A percentile compares a stretch with the other conserved stretches of the same genome.
Conservation (phyloP, 164 flowering plant genomes). For the Cinnamomum chago region DNA sequence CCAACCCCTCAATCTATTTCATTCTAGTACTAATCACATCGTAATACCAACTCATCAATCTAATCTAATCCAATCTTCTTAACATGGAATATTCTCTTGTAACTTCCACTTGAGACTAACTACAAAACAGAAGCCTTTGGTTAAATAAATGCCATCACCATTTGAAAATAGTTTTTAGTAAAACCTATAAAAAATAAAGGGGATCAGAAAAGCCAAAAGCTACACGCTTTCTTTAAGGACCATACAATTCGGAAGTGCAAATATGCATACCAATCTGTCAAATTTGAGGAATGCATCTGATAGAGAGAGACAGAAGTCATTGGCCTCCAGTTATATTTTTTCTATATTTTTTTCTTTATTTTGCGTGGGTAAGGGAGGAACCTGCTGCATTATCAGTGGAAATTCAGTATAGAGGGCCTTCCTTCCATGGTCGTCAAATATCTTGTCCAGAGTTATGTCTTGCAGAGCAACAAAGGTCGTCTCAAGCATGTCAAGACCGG, state of each 20-base stretch:
- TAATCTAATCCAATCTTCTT: no score
- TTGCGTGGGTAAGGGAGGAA: slow-evolving; percentile 13
- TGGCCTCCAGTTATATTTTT: not conserved
- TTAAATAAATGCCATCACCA: not conserved
- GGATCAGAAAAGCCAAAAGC: not conserved
- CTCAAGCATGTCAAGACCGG: slow-evolving; percentile 98
- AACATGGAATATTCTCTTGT: no score
- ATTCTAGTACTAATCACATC: no score
- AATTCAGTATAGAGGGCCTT: slow-evolving; percentile 78
- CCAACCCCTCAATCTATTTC: no score
- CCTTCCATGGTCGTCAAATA: slow-evolving; percentile 92
- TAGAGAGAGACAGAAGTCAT: not conserved
- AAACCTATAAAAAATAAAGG: not conserved
- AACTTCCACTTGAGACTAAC: not conserved
- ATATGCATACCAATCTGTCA: not conserved
- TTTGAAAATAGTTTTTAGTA: no score
- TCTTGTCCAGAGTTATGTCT: slow-evolving; percentile 84
- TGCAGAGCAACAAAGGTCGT: slow-evolving; percentile 92
- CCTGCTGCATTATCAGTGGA: slow-evolving; percentile 98
- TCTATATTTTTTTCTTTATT: not conserved
- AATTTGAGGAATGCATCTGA: not conserved
- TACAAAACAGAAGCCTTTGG: not conserved
- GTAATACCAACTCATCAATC: no score
- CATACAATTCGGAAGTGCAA: not conserved
- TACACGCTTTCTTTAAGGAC: no score